A percentile compares a stretch with the other conserved stretches of the same genome.
These are phyloP conservation scores for Meripilus lineatus DNA, from an alignment of 1,284 basidiomycete species.

Conservation along the genomic window DNA sequence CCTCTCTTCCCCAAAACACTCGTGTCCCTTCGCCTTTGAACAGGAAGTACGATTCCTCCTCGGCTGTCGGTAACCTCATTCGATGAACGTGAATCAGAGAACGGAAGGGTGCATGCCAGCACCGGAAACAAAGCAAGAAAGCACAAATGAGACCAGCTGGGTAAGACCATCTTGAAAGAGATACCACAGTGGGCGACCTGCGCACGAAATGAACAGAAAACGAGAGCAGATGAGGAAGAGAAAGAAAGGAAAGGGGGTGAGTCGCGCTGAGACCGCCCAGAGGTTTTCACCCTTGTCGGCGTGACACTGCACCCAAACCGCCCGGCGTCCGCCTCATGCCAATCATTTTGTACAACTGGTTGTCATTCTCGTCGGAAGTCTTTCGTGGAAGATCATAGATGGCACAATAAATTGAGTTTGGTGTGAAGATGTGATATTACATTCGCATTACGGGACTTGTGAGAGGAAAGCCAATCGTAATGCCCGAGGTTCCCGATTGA, in stretches of 20 bases:
- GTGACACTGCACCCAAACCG: no score
- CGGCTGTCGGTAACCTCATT: background rate
- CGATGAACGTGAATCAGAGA: background rate
- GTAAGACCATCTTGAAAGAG: slow-evolving; percentile 9
- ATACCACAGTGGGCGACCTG: slow-evolving; percentile 7
- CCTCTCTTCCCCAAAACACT: slow-evolving; percentile 10
- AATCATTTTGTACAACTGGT: no score
- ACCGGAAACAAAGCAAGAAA: slow-evolving; percentile 9
- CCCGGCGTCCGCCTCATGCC: no score
- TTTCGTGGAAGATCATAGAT: no score
- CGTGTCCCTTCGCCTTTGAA: slow-evolving; percentile 6
- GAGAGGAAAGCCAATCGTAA: no score
- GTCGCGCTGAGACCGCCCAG: no score
- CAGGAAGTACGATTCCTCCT: slow-evolving; percentile 7
- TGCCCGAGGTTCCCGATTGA: no score
- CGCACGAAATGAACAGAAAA: slow-evolving; percentile 12
- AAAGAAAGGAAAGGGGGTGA: slow-evolving; percentile 1
- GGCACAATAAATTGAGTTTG: no score
- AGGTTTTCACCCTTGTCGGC: no score
- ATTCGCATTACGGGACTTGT: no score
- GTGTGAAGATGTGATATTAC: no score
- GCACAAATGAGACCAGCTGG: slow-evolving; percentile 11
- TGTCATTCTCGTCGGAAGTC: no score
- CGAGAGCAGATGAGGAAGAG: slow-evolving; percentile 4
- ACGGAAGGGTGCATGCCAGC: slow-evolving; percentile 9